phyloP scores from a whole-genome alignment of 805 yeast species.

The Pichia paraexigua region DNA sequence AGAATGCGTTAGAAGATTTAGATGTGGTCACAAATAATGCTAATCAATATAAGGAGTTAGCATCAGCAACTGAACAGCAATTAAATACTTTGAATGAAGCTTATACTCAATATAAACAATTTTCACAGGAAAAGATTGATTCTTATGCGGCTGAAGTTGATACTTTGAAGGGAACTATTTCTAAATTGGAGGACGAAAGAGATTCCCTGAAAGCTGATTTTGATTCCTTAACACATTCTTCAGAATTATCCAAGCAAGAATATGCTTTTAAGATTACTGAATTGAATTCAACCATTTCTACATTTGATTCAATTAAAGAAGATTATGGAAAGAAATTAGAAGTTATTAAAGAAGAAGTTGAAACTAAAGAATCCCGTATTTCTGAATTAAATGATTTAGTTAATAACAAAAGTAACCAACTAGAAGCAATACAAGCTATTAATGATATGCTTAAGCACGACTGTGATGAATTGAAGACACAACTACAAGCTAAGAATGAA shows the following conservation, averaged over 20 bases:
- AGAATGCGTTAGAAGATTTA: constrained; percentile 43
- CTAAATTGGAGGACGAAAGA: constrained; percentile 10
- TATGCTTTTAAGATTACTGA: constrained; percentile 17
- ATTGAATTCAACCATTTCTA: constrained; percentile 18
- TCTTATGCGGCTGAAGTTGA: constrained; percentile 11
- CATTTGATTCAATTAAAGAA: constrained; percentile 20
- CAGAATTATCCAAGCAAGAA: constrained; percentile 8
- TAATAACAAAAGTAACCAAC: constrained; percentile 20
- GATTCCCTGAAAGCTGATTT: constrained; percentile 11
- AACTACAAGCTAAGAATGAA: constrained; percentile 31
- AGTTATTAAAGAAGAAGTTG: constrained; percentile 26
- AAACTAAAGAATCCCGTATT: constrained; percentile 18
- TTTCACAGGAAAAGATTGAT: constrained; percentile 19
- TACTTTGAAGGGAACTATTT: constrained; percentile 9
- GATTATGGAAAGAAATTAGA: constrained; percentile 27
- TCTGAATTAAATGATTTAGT: constrained; percentile 15
- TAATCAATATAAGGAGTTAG: constrained; percentile 54
- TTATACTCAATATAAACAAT: constrained; percentile 38
- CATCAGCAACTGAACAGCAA: constrained; percentile 60
- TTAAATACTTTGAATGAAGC: constrained; percentile 45
- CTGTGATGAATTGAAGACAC: constrained; percentile 17
- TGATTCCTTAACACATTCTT: constrained; percentile 9
- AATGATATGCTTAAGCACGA: constrained; percentile 7
- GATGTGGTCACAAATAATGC: constrained; percentile 49
- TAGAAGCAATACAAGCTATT: constrained; percentile 16